Base-by-base conservation (phyloP, 2,329 filamentous ascomycete species). In the Colletotrichum sp. region DNA sequence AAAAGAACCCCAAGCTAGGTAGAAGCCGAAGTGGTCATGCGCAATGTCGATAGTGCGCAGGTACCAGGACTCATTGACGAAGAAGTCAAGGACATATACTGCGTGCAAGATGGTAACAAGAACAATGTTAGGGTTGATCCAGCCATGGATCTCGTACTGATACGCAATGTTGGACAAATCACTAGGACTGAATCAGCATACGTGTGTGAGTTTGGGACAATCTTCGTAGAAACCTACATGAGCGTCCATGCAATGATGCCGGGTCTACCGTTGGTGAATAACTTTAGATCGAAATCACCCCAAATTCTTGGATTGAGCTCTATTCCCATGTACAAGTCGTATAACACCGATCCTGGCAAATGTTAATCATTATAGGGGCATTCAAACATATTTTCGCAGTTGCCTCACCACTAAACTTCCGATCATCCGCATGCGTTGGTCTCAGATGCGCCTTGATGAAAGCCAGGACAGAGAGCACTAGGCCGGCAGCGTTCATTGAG, bases 11-110 rank as follows among this genome's bases (percentile, higher is more conserved):
- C 86, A 89, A 30, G 82, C 83, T 5, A 87, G 78, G 76, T 87
- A 86, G 76, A 87, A 87, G 4, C 86, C 86, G 38, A 85, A 87
- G 63, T 87, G 86, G 48, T 88, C 86, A 65, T 87, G 85, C 6
- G 81, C 81, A 48, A 87, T 87, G 68, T 87, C 86, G 12, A 87
- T 86, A 3, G 86, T 88, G 24, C 83, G 82, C n/a, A 87, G 80
- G 74, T 88, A 88, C 87, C 87, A 89, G 15, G 85, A 83, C 77
- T 89, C 88, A 9, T 89, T 88, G 64, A 86, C 80, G 66, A 89
- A 89, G 72, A 89, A 89, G 63, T 89, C 87, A 1, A 88, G 77
- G 9, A 88, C 84, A 67, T 89, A 89, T 9, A 88, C 78, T 1
- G 80, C 79, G 73, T 89, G 88, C 3, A 89, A 81, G 77, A 86